phyloP scores from a whole-genome alignment of 2,329 filamentous ascomycete species.

The Cladosporium sp. region DNA sequence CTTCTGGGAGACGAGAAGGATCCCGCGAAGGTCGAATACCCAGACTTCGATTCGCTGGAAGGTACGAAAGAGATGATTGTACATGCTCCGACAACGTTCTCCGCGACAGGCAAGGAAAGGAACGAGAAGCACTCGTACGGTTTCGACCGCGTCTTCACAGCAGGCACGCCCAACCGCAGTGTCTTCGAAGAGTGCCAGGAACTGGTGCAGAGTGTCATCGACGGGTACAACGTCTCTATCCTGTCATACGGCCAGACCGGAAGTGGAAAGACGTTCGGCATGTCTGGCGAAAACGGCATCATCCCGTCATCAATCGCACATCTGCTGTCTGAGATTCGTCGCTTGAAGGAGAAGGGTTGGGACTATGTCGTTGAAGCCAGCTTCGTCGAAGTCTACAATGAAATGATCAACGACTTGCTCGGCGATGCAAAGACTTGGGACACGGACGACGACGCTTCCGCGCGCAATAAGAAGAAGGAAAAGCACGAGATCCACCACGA shows the following conservation, averaged over 20 bases:
- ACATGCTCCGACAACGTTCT: conserved; percentile 79
- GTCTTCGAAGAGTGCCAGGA: conserved; percentile 97
- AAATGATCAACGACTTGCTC: conserved; percentile 90
- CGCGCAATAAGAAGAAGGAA: conserved; percentile 58
- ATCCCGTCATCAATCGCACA: conserved; percentile 91
- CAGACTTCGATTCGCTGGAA: conserved; percentile 65
- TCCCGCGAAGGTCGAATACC: conserved; percentile 74
- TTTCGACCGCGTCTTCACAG: conserved; percentile 91
- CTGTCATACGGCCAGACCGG: conserved; percentile 98
- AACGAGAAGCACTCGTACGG: conserved; percentile 82
- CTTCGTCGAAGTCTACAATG: conserved; percentile 98
- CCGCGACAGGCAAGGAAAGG: conserved; percentile 72
- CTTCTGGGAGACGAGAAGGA: conserved; percentile 63
- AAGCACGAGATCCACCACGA: conserved; percentile 92
- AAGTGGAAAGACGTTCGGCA: conserved; percentile 94
- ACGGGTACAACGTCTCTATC: conserved; percentile 98
- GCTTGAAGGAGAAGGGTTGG: conserved; percentile 89
- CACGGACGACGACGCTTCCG: conserved; percentile 34
- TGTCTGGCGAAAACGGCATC: conserved; percentile 90
- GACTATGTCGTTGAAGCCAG: conserved; percentile 90
- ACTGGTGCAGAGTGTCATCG: conserved; percentile 90
- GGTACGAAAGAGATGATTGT: conserved; percentile 87
- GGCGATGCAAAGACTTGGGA: conserved; percentile 69
- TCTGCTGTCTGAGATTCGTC: conserved; percentile 85
- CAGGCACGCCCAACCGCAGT: conserved; percentile 74